Percentiles rank a stretch among this genome's conserved stretches.
Evolutionary conservation across 495 filamentous ascomycete genomes (phyloP).

Genomic region (Polyplosphaeria fusca): DNA sequence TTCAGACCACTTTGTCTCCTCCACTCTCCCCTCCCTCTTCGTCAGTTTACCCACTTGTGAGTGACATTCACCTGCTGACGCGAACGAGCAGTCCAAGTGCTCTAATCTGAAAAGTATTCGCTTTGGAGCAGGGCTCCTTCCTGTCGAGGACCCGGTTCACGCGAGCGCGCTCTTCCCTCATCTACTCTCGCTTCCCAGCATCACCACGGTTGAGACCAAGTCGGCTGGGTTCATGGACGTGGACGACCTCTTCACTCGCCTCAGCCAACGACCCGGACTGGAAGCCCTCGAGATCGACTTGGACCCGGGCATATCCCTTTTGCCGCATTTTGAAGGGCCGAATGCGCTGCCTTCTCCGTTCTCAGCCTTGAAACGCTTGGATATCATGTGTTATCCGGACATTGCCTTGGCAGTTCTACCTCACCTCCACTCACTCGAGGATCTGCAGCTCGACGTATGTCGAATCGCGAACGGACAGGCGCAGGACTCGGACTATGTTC

Average conservation of each 20-base stretch:
- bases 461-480: constrained; percentile 13
- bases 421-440: constrained; percentile 12
- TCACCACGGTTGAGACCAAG: constrained; percentile 19
- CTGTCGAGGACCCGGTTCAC: constrained; percentile 15
- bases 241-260: constrained; percentile 16
- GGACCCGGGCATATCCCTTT: constrained; percentile 17
- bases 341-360: constrained; percentile 7
- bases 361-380: constrained; percentile 12
- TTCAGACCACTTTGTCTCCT: constrained; percentile 6
- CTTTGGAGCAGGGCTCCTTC: constrained; percentile 7
- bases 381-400: constrained; percentile 28
- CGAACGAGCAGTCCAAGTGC: constrained; percentile 14
- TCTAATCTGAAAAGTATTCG: constrained; percentile 24
- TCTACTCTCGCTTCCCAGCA: constrained; percentile 8
- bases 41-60: too few species aligned
- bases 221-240: constrained; percentile 13
- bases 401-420: constrained; percentile 19
- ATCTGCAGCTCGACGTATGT: constrained; percentile 21
- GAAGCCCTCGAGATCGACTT: constrained; percentile 24
- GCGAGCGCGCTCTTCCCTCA: constrained; percentile 8
- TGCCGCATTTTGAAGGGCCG: constrained; percentile 3
- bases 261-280: constrained; percentile 11
- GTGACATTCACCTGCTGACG: too few species aligned
- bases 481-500: background rate
- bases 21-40: constrained; percentile 18